A percentile compares a stretch with the other conserved stretches of the same genome.
phyloP scores from a whole-genome alignment of 1,284 basidiomycete genomes.

The Cystobasidium slooffiae region DNA sequence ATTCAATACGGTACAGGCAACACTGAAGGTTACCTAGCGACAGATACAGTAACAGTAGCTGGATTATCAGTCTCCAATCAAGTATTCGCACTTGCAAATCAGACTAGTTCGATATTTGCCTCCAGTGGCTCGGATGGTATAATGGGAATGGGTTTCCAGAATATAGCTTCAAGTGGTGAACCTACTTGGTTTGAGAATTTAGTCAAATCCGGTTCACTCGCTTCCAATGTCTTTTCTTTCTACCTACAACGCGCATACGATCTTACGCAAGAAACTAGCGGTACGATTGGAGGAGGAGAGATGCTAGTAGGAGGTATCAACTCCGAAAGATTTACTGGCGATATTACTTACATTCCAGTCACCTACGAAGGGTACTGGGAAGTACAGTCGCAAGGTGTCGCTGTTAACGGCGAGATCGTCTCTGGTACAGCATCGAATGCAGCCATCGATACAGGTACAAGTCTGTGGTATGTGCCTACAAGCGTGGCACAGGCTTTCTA shows the following conservation, averaged over 20 bases:
- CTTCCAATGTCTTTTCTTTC: constrained; percentile 63
- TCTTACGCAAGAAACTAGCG: constrained; percentile 25
- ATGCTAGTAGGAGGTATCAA: constrained; percentile 66
- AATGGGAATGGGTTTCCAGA: constrained; percentile 56
- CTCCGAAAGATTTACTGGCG: constrained; percentile 57
- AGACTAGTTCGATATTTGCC: constrained; percentile 50
- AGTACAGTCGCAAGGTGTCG: constrained; percentile 50
- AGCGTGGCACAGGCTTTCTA: constrained; percentile 49
- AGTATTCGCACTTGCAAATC: constrained; percentile 56
- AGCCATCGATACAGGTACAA: constrained; percentile 53
- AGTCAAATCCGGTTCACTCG: constrained; percentile 48
- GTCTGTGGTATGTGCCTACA: constrained; percentile 50
- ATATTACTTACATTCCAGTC: constrained; percentile 58
- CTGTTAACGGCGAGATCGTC: constrained; percentile 48
- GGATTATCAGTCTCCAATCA: constrained; percentile 56
- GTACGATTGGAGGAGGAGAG: constrained; percentile 60
- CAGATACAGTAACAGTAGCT: constrained; percentile 51
- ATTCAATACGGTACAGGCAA: constrained; percentile 44
- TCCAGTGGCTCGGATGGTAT: constrained; percentile 53
- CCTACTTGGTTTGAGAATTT: constrained; percentile 47
- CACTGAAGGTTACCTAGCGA: constrained; percentile 34
- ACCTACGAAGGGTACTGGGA: constrained; percentile 56
- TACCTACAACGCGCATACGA: constrained; percentile 58
- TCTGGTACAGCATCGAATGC: constrained; percentile 46
- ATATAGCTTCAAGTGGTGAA: constrained; percentile 48